Base-by-base conservation (phyloP, 1,284 basidiomycete genomes). In the Ceratobasidium sp. region DNA sequence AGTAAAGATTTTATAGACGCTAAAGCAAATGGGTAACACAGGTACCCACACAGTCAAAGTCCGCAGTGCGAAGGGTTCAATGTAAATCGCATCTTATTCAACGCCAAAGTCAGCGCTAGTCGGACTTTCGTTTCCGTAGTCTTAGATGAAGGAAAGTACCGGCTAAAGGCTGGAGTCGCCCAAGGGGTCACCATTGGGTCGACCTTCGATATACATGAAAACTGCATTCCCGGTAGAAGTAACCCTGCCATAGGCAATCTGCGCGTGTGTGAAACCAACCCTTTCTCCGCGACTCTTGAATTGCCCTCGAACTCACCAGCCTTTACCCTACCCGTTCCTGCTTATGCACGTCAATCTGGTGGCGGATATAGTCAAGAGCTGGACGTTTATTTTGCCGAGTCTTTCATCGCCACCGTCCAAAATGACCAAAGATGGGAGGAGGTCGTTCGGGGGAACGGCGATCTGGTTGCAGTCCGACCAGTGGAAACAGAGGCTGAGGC, bases 171-270 rank as follows among this genome's bases (percentile, higher is more conserved):
- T 47, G 90, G 90, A 3, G 84, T 86, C 0, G 85, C 89, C 4
- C 88, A 90, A 75, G 90, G 90, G 0, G 82, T 91, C 24, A 84
- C 86, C 17, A 85, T 86, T 75, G 90, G 89, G 8, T 60, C 57
- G 3, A 36, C 41, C 9, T 64, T 88, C 86, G 8, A 87, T 89
- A 76, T 86, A 91, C 76, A 86, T 84, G 50, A 72, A 91, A 29
- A 89, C 91, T 79, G 80, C 84, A 14, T 27, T 11, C 27, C 3
- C 22, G 27, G n/a, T 6, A 11, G 51, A 54, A 54, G 51, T 11
- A 6, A 8, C 8, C 15, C 36, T 4, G 11, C 36, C 6, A 4
- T 41, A 5, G 36, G 36, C 4, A 4, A 11, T 41, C 36, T 41
- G 6, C 4, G 11, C 4, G 36, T 11, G 4, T 11, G 36, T 11